These are phyloP conservation scores for Colletotrichum incanum DNA, from an alignment of 2,329 filamentous ascomycete genomes.

Conservation along the genomic window DNA sequence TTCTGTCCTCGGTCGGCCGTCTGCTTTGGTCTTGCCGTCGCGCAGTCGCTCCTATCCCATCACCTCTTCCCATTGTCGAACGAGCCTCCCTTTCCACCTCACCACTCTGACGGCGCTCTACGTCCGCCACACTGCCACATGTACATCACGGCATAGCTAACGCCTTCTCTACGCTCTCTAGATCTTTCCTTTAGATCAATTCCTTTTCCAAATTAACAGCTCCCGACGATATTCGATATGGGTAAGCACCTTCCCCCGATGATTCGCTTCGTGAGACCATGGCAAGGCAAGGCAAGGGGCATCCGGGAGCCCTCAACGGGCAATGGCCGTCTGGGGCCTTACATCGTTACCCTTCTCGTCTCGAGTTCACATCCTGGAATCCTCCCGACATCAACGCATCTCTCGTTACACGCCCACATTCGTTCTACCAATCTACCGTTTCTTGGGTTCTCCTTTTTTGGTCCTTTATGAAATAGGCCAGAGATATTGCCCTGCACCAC, in stretches of 20 bases:
- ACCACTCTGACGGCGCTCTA: constrained; percentile 3
- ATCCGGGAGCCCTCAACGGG: not conserved
- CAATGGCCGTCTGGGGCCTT: not conserved
- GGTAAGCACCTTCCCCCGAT: constrained; percentile 60
- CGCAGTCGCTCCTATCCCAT: constrained; percentile 18
- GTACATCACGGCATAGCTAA: constrained; percentile 46
- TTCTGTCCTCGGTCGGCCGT: not conserved
- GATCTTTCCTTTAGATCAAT: constrained; percentile 47
- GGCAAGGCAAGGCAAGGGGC: constrained; percentile 44
- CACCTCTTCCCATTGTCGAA: constrained; percentile 22
- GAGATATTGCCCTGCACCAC: constrained; percentile 50
- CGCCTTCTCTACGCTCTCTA: constrained; percentile 43
- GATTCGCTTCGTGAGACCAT: constrained; percentile 26
- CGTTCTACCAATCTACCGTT: constrained; percentile 62
- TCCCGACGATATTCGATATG: constrained; percentile 58
- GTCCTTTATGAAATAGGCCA: constrained; percentile 52
- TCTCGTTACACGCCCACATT: constrained; percentile 54
- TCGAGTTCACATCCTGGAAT: constrained; percentile 47
- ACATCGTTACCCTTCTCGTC: constrained; percentile 24
- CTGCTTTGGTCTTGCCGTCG: constrained; percentile 19
- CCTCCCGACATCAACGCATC: constrained; percentile 47
- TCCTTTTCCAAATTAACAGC: constrained; percentile 47
- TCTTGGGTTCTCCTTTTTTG: constrained; percentile 60
- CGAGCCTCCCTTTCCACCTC: constrained; percentile 26
- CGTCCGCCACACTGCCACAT: not conserved